Conservation (phyloP, 2,329 filamentous ascomycete species). For the Alternaria panax region DNA sequence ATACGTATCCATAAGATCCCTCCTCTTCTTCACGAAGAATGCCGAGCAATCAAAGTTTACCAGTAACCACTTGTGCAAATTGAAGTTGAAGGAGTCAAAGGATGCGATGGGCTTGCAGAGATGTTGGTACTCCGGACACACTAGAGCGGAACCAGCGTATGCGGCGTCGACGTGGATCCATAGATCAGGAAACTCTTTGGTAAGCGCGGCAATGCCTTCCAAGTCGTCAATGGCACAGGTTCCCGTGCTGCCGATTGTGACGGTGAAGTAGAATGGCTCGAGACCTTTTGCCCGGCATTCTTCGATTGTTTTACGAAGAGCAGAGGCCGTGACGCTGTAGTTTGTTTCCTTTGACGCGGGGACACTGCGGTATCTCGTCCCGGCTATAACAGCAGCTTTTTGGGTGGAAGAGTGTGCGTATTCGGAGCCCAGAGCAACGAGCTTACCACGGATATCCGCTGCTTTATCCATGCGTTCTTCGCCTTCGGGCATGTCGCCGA, state of each 20-base stretch:
- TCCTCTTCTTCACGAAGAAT: constrained; percentile 77
- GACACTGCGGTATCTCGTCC: constrained; percentile 79
- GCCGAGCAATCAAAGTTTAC: constrained; percentile 87
- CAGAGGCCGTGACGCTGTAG: constrained; percentile 73
- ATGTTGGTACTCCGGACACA: constrained; percentile 81
- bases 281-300: constrained; percentile 73
- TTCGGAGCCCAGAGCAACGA: constrained; percentile 83
- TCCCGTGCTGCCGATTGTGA: constrained; percentile 84
- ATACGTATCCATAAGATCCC: constrained; percentile 79
- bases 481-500: constrained; percentile 40
- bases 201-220: constrained; percentile 67
- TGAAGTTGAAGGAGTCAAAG: constrained; percentile 92
- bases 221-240: constrained; percentile 90
- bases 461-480: constrained; percentile 63
- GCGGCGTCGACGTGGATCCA: constrained; percentile 97
- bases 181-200: constrained; percentile 65
- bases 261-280: constrained; percentile 85
- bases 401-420: constrained; percentile 84
- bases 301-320: constrained; percentile 68
- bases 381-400: constrained; percentile 86
- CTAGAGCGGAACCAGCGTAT: constrained; percentile 85
- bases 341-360: constrained; percentile 67
- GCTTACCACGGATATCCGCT: constrained; percentile 69
- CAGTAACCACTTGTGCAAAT: constrained; percentile 97
- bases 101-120: constrained; percentile 66